Evolutionary conservation across 768 basidiomycete species (phyloP).

Genomic region (Daedaleopsis sinensis): DNA sequence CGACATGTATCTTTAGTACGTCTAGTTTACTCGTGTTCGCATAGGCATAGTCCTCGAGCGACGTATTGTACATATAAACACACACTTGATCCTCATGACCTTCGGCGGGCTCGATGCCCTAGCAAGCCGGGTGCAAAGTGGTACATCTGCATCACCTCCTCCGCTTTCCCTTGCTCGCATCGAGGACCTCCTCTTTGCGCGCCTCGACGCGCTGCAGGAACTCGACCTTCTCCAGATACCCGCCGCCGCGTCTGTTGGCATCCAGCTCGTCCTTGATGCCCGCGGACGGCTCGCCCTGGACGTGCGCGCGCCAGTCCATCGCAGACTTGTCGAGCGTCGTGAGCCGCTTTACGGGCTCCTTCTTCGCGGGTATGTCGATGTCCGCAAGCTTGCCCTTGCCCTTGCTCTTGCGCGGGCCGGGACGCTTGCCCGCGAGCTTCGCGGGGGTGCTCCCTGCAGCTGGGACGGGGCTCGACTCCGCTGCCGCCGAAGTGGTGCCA

Average conservation of each 20-base stretch:
- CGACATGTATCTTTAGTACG: neutral
- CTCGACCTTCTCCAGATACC: conserved; percentile 85
- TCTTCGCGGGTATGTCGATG: conserved; percentile 56
- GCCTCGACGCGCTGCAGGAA: conserved; percentile 78
- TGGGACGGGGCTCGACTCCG: conserved; percentile 6
- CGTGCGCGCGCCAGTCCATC: conserved; percentile 82
- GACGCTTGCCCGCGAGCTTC: conserved; percentile 41
- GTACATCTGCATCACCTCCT: conserved; percentile 18
- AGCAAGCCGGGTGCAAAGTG: no score
- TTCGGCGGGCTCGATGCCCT: no score
- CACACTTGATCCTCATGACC: neutral
- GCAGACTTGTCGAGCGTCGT: conserved; percentile 85
- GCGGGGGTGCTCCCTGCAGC: conserved; percentile 9
- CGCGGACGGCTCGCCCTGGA: conserved; percentile 42
- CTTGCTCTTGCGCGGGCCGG: conserved; percentile 71
- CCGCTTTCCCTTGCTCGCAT: conserved; percentile 62
- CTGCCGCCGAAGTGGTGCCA: conserved; percentile 9
- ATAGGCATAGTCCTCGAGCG: neutral
- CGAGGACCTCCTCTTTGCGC: conserved; percentile 66
- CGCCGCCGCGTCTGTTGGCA: conserved; percentile 70
- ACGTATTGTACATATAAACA: conserved; percentile 9
- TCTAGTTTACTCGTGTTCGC: neutral
- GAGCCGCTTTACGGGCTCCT: conserved; percentile 63
- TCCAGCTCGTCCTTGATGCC: conserved; percentile 73
- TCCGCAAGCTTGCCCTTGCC: conserved; percentile 58